Evolutionary conservation across 164 flowering plant genomes (phyloP), one percentile per base, ranked within the genome.

Genomic region (Platanus orientalis): DNA sequence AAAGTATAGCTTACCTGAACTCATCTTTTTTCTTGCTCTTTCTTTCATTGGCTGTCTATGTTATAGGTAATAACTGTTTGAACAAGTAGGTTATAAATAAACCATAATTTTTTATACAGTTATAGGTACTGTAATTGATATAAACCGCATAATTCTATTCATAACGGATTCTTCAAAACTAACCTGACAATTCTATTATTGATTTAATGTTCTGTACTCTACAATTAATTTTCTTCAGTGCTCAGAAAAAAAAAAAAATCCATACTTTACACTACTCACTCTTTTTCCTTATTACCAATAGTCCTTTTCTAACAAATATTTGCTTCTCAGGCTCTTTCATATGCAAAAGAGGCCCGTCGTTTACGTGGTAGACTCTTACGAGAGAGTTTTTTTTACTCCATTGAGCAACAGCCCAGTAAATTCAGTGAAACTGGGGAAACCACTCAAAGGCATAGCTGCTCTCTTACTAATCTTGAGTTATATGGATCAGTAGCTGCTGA

Each of bases 281-380:
- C 11, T 51, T 61, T 25, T 27, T 48, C 17, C 14, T 34, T 42
- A 2, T 28, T 21, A 16, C 12, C 49, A 26, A 59, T 50, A 57
- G 28, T 20, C 27, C 1, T 60, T 39, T 36, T 30, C 44, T 42
- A 39, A 50, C 13, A 39, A 27, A 21, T 42, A 53, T 56, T 65
- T 51, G 21, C 27, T 60, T 21, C 68, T 49, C 61, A 94, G 99
- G 97, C 94, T 76, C 89, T 95, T 72, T 61, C 73, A 28, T 85
- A 72, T 78, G 93, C 97, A 59, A 86, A 79, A 74, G 88, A 92
- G 76, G 87, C 97, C 57, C 79, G 78, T 65, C 72, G 63, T 24
- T 71, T 88, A 32, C 90, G 99, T 14, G 66, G 77, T 64, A 83
- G 75, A 65, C 85, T 92, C 47, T 71, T 92, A 27, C 73, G 75